Conservation (phyloP, 2,329 filamentous ascomycete genomes). For the Dichotomopilus funicola region DNA sequence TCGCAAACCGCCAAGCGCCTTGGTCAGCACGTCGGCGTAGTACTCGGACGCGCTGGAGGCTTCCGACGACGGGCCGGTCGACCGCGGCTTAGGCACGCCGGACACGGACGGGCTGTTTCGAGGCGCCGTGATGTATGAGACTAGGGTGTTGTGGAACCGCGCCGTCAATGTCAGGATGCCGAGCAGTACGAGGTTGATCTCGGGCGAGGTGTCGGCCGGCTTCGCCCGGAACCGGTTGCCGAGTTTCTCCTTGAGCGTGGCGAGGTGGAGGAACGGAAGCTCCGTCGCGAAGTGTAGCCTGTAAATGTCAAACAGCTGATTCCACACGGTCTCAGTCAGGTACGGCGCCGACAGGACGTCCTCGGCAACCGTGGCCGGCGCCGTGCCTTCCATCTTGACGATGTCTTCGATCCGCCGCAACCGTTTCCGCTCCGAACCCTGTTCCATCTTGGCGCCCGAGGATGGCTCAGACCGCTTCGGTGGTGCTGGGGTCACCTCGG, state of each 20-base stretch:
- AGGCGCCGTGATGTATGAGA: slow-evolving; percentile 43
- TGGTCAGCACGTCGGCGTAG: slow-evolving; percentile 54
- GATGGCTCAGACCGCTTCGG: slow-evolving; percentile 39
- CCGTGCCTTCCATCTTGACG: slow-evolving; percentile 33
- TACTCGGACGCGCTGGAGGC: slow-evolving; percentile 55
- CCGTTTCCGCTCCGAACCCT: slow-evolving; percentile 45
- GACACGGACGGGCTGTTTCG: slow-evolving; percentile 26
- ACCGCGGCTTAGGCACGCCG: slow-evolving; percentile 31
- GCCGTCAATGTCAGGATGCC: slow-evolving; percentile 64
- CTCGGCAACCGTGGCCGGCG: slow-evolving; percentile 37
- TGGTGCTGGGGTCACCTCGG: slow-evolving; percentile 40
- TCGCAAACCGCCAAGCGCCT: slow-evolving; percentile 42
- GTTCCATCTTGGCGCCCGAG: slow-evolving; percentile 34
- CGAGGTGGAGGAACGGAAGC: slow-evolving; percentile 63
- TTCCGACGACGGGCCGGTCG: slow-evolving; percentile 36
- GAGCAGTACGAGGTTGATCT: slow-evolving; percentile 54
- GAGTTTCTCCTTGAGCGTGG: slow-evolving; percentile 52
- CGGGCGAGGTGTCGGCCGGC: slow-evolving; percentile 34
- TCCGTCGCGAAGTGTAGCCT: slow-evolving; percentile 66
- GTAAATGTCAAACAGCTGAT: slow-evolving; percentile 62
- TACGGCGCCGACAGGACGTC: slow-evolving; percentile 57
- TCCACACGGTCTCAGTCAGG: slow-evolving; percentile 60
- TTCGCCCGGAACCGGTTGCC: slow-evolving; percentile 35
- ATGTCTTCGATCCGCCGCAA: slow-evolving; percentile 39
- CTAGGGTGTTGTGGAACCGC: slow-evolving; percentile 58